A percentile compares a stretch with the other conserved stretches of the same genome.
These are phyloP conservation scores for Neurospora sp. DNA, from an alignment of 495 filamentous ascomycete species.

Conservation along the genomic window DNA sequence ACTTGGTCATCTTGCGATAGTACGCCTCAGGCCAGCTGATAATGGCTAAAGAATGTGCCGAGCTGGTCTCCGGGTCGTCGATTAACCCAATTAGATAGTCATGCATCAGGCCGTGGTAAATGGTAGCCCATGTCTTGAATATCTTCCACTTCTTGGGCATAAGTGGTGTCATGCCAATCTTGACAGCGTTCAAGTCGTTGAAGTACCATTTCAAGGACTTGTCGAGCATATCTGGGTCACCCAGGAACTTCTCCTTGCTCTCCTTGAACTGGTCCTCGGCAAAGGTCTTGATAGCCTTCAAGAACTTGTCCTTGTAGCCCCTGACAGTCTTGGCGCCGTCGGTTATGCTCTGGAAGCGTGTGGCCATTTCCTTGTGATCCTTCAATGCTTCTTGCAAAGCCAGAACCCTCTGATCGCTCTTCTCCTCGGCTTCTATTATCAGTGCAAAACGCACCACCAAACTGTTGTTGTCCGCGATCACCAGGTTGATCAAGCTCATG, in stretches of 20 bases:
- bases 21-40: slow-evolving; percentile 95
- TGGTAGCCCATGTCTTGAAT: slow-evolving; percentile 75
- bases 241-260: slow-evolving; percentile 63
- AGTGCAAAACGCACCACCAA: slow-evolving; percentile 85
- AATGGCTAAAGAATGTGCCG: slow-evolving; percentile 75
- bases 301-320: slow-evolving; percentile 93
- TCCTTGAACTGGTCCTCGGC: slow-evolving; percentile 67
- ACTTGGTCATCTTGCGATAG: slow-evolving; percentile 86
- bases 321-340: slow-evolving; percentile 83
- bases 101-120: slow-evolving; percentile 92
- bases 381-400: slow-evolving; percentile 89
- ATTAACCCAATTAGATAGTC: slow-evolving; percentile 75
- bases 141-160: slow-evolving; percentile 99
- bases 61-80: slow-evolving; percentile 67
- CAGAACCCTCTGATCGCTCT: slow-evolving; percentile 80
- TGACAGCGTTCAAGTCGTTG: slow-evolving; percentile 88
- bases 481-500: slow-evolving; percentile 77
- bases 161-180: slow-evolving; percentile 75
- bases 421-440: slow-evolving; percentile 91
- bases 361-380: slow-evolving; percentile 88
- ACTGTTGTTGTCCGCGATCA: slow-evolving; percentile 74
- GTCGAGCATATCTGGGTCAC: slow-evolving; percentile 71
- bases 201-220: slow-evolving; percentile 91
- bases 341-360: slow-evolving; percentile 87
- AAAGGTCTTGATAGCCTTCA: slow-evolving; percentile 64